Conservation (phyloP, 495 filamentous ascomycete genomes). For the Sordaria brevicollis region DNA sequence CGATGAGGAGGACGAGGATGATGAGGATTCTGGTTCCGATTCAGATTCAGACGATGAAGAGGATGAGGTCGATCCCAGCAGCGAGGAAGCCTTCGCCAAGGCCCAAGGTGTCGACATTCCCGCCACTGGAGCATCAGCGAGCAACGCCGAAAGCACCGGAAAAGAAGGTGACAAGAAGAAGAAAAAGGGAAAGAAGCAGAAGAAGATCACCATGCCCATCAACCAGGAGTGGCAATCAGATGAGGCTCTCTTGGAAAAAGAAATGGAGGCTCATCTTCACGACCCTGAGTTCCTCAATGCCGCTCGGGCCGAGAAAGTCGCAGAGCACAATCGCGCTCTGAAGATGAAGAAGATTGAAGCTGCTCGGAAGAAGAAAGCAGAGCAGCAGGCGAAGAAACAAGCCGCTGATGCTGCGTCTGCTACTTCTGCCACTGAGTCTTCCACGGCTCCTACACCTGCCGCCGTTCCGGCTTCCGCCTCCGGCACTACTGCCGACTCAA, state of each 20-base stretch:
- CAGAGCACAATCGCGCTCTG: slow-evolving; percentile 21
- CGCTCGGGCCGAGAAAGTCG: slow-evolving; percentile 15
- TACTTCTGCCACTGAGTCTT: neutral
- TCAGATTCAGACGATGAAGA: neutral
- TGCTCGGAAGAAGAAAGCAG: slow-evolving; percentile 14
- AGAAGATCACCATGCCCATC: slow-evolving; percentile 18
- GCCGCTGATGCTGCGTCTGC: neutral
- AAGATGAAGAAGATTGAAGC: neutral
- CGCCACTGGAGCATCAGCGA: neutral
- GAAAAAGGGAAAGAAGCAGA: slow-evolving; percentile 3
- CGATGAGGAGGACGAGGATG: slow-evolving; percentile 17
- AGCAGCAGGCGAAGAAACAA: slow-evolving; percentile 12
- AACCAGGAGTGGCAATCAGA: slow-evolving; percentile 39
- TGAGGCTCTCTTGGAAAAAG: slow-evolving; percentile 35
- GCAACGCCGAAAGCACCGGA: neutral
- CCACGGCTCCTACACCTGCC: neutral
- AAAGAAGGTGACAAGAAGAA: neutral
- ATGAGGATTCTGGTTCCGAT: slow-evolving; percentile 14
- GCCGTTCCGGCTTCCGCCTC: neutral
- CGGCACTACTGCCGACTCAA: neutral
- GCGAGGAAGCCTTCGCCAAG: slow-evolving; percentile 24
- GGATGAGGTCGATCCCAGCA: slow-evolving; percentile 14
- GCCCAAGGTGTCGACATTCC: slow-evolving; percentile 19
- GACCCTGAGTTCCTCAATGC: slow-evolving; percentile 36
- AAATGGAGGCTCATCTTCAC: slow-evolving; percentile 39